Evolutionary conservation across 208 protist species (phyloP).

Genomic region (Crithidia sp.): DNA sequence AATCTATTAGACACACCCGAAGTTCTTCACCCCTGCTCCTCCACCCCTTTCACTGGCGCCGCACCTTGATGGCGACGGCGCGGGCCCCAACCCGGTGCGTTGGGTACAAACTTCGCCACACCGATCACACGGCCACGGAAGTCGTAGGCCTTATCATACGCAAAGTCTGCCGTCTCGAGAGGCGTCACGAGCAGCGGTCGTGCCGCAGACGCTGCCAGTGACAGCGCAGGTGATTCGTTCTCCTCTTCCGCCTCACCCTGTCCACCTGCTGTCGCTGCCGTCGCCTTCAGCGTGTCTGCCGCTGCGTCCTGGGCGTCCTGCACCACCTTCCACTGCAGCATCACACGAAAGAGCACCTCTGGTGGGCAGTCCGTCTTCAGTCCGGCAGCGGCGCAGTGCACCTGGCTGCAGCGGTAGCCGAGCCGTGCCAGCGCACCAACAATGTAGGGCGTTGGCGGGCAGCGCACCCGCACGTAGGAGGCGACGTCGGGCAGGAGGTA

Average conservation of each 20-base stretch:
- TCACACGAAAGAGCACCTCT: slow-evolving; percentile 81
- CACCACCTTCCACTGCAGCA: slow-evolving; percentile 78
- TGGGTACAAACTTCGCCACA: slow-evolving; percentile 89
- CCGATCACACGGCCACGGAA: slow-evolving; percentile 75
- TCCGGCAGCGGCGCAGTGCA: slow-evolving; percentile 87
- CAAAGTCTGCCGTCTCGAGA: slow-evolving; percentile 67
- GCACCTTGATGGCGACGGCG: slow-evolving; percentile 83
- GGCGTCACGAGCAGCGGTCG: slow-evolving; percentile 42
- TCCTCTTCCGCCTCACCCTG: neutral
- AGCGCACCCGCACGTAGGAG: slow-evolving; percentile 77
- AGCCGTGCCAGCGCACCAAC: slow-evolving; percentile 76
- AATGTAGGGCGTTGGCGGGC: slow-evolving; percentile 75
- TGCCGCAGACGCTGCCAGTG: neutral
- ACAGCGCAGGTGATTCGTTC: neutral
- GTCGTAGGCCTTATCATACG: slow-evolving; percentile 81
- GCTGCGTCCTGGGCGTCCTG: slow-evolving; percentile 35
- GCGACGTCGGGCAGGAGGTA: slow-evolving; percentile 76
- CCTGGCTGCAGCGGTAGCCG: slow-evolving; percentile 91
- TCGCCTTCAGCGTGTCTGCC: neutral
- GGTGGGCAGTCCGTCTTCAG: slow-evolving; percentile 94
- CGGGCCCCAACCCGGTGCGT: slow-evolving; percentile 89
- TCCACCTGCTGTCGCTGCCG: neutral
- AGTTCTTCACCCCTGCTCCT: too few species aligned
- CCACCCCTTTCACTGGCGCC: slow-evolving; percentile 21
- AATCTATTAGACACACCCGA: too few species aligned